A percentile compares a stretch with the other conserved stretches of the same genome.
Conservation (phyloP, 495 filamentous ascomycete genomes). For the Physcia stellaris region DNA sequence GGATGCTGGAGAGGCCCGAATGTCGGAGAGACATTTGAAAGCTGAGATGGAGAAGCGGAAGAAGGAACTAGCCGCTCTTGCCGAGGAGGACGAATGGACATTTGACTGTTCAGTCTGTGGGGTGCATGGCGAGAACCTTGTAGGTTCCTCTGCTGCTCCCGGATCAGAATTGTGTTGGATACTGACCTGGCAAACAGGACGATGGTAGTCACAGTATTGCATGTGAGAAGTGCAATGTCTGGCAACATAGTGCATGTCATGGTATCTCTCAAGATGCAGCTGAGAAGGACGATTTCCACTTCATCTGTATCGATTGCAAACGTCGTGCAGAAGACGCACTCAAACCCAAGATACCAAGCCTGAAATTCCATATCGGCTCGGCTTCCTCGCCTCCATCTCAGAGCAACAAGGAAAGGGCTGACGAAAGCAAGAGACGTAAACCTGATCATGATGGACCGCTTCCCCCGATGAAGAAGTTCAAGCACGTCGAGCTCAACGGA, state of each 20-base stretch:
- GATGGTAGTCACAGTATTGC: constrained; percentile 87
- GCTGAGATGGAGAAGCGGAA: constrained; percentile 64
- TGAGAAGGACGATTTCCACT: constrained; percentile 77
- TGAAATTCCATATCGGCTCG: constrained; percentile 48
- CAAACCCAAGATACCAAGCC: constrained; percentile 53
- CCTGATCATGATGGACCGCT: constrained; percentile 14
- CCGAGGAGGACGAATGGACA: constrained; percentile 75
- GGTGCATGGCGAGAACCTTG: constrained; percentile 67
- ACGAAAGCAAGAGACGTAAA: constrained; percentile 17
- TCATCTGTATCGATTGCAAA: constrained; percentile 70
- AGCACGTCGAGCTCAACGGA: constrained; percentile 10
- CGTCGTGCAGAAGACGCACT: constrained; percentile 49
- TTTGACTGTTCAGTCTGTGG: constrained; percentile 89
- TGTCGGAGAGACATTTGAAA: constrained; percentile 67
- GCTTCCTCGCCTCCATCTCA: constrained; percentile 32
- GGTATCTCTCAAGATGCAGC: constrained; percentile 64
- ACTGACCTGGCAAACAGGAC: constrained; percentile 37
- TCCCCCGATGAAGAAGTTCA: constrained; percentile 25
- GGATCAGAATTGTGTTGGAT: background rate
- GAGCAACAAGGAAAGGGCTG: constrained; percentile 7
- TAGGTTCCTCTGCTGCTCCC: constrained; percentile 21
- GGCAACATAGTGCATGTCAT: constrained; percentile 90
- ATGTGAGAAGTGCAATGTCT: constrained; percentile 91
- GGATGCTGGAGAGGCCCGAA: constrained; percentile 45
- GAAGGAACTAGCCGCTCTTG: constrained; percentile 55